A percentile compares a stretch with the other conserved stretches of the same genome.
Conservation (phyloP, 2,329 filamentous ascomycete genomes). For the Fusarium sp. region DNA sequence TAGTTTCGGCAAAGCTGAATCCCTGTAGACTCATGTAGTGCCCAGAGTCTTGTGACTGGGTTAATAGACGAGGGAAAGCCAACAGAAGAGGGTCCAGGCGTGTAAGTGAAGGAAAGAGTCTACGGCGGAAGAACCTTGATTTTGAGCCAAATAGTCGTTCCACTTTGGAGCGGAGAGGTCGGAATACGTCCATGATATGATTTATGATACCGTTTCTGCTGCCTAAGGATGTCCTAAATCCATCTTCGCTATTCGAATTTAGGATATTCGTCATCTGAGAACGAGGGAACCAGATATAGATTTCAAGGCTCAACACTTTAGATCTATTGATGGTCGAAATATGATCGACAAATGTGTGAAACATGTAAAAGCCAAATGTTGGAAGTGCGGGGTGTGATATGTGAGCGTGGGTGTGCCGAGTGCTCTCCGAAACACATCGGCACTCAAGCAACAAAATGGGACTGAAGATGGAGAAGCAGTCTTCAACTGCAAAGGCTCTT, state of each 20-base stretch:
- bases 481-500: neutral
- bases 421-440: constrained; percentile 16
- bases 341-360: neutral
- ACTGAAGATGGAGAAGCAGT: neutral
- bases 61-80: neutral
- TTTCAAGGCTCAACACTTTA: neutral
- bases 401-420: neutral
- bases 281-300: neutral
- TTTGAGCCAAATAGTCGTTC: neutral
- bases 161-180: neutral
- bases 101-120: neutral
- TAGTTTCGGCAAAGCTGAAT: neutral
- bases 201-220: neutral
- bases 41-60: neutral
- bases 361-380: neutral
- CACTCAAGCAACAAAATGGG: neutral
- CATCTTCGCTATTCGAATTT: neutral
- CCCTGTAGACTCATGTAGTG: neutral
- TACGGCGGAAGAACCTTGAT: neutral
- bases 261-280: neutral
- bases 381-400: neutral
- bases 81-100: neutral
- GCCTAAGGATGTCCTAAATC: neutral
- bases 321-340: neutral
- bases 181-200: neutral